A percentile compares a stretch with the other conserved stretches of the same genome.
Conservation (phyloP, 164 flowering plant species). For the Magnolia officinalis region DNA sequence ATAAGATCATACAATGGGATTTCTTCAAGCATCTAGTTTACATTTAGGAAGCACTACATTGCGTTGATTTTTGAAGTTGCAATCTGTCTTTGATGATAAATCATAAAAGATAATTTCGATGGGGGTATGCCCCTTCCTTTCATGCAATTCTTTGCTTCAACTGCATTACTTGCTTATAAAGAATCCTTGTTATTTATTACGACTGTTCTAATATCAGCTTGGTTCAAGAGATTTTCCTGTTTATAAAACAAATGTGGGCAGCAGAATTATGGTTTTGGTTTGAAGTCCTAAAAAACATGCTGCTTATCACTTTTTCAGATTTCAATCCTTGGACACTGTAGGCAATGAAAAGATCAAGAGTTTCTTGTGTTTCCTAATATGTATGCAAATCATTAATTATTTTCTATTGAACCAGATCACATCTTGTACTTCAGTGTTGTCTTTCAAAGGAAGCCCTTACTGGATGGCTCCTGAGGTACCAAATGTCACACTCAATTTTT, state of each 20-base stretch:
- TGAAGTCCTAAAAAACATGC: background rate
- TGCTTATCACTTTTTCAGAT: background rate
- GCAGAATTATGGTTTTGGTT: background rate
- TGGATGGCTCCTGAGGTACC: constrained; percentile 99
- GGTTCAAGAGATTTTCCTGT: background rate
- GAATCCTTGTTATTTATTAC: background rate
- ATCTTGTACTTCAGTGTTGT: constrained; percentile 61
- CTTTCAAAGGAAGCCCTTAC: constrained; percentile 95
- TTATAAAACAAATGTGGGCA: background rate
- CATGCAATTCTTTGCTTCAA: background rate
- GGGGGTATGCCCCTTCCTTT: background rate
- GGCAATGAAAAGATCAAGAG: background rate
- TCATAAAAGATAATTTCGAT: background rate
- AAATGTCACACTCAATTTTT: background rate
- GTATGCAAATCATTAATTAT: constrained; percentile 4
- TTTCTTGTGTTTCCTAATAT: background rate
- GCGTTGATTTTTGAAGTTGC: background rate
- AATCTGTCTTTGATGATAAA: background rate
- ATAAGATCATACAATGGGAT: background rate
- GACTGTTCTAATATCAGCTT: background rate
- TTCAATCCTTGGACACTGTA: background rate
- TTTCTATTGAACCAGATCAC: constrained; percentile 48
- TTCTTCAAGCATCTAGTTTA: background rate
- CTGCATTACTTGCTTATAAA: background rate
- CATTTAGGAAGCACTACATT: background rate